A percentile compares a stretch with the other conserved stretches of the same genome.
phyloP scores from a whole-genome alignment of 2,329 filamentous ascomycete genomes.

The Pyrenophora teres region DNA sequence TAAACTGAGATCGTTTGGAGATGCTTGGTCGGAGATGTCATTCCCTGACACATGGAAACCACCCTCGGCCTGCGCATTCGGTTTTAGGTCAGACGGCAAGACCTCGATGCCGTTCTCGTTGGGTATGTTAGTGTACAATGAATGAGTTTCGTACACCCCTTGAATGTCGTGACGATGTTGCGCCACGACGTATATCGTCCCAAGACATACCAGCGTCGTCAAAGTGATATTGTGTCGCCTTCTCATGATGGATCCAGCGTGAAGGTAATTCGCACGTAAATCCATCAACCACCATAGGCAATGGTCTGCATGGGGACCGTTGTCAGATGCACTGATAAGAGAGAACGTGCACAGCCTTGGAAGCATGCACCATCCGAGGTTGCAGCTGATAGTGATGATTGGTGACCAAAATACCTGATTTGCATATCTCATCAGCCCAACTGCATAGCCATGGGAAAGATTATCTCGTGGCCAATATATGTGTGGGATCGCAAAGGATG shows the following conservation, averaged over 20 bases:
- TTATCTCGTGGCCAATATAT: not conserved
- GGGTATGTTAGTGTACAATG: not conserved
- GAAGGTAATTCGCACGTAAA: not conserved
- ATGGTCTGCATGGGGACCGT: not conserved
- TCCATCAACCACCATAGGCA: not conserved
- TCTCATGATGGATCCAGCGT: constrained; percentile 5
- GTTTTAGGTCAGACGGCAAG: constrained; percentile 2
- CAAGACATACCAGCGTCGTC: constrained; percentile 11
- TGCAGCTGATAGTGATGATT: too few relatives aligned
- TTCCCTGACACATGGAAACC: not conserved
- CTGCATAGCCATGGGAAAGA: not conserved
- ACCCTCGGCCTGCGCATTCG: not conserved
- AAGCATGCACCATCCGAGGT: too few relatives aligned
- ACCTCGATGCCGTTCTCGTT: constrained; percentile 7
- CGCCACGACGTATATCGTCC: constrained; percentile 3
- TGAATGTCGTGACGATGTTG: constrained; percentile 2
- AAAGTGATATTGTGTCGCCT: constrained; percentile 14
- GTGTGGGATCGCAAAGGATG: not conserved
- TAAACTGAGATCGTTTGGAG: not conserved
- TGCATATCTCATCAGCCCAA: too few relatives aligned
- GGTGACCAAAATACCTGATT: too few relatives aligned
- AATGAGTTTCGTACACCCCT: not conserved
- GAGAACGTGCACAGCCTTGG: too few relatives aligned
- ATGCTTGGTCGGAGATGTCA: not conserved
- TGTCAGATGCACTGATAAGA: not conserved